Evolutionary conservation across 2,329 filamentous ascomycete genomes (phyloP).

Genomic region (Sordariomycetes sp.): DNA sequence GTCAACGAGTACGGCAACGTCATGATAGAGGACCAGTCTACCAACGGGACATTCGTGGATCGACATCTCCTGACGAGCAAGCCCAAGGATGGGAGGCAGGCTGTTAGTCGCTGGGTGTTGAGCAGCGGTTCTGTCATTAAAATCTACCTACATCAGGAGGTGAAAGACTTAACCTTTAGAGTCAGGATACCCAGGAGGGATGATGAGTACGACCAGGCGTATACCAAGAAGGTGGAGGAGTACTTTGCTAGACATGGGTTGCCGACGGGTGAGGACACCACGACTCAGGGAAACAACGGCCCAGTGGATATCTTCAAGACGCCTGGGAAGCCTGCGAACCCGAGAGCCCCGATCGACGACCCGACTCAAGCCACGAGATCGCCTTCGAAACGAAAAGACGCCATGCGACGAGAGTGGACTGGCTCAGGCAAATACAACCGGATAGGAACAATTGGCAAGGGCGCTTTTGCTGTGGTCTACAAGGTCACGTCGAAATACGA

Average conservation of each 20-base stretch:
- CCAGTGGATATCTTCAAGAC: slow-evolving; percentile 27
- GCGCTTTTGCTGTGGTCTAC: slow-evolving; percentile 91
- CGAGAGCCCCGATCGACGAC: neutral
- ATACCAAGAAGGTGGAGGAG: slow-evolving; percentile 56
- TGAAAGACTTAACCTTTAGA: slow-evolving; percentile 64
- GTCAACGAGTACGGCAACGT: slow-evolving; percentile 77
- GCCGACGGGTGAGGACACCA: neutral
- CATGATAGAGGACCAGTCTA: slow-evolving; percentile 90
- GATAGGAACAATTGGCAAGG: slow-evolving; percentile 74
- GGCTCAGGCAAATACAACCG: slow-evolving; percentile 82
- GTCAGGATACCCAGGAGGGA: slow-evolving; percentile 76
- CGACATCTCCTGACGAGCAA: slow-evolving; percentile 48
- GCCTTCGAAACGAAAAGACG: slow-evolving; percentile 15
- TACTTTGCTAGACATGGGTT: slow-evolving; percentile 45
- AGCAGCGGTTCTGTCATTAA: slow-evolving; percentile 65
- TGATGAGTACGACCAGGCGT: slow-evolving; percentile 54
- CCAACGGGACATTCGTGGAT: slow-evolving; percentile 92
- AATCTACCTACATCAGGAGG: slow-evolving; percentile 46
- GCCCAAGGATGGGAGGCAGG: slow-evolving; percentile 21
- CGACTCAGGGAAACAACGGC: slow-evolving; percentile 32
- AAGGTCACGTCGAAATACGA: slow-evolving; percentile 80
- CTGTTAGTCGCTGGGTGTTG: slow-evolving; percentile 48
- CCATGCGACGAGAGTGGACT: slow-evolving; percentile 59
- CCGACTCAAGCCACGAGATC: slow-evolving; percentile 3
- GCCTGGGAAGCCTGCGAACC: slow-evolving; percentile 8